phyloP scores from a whole-genome alignment of 1,284 basidiomycete genomes.

The Violaceomyces palustris region DNA sequence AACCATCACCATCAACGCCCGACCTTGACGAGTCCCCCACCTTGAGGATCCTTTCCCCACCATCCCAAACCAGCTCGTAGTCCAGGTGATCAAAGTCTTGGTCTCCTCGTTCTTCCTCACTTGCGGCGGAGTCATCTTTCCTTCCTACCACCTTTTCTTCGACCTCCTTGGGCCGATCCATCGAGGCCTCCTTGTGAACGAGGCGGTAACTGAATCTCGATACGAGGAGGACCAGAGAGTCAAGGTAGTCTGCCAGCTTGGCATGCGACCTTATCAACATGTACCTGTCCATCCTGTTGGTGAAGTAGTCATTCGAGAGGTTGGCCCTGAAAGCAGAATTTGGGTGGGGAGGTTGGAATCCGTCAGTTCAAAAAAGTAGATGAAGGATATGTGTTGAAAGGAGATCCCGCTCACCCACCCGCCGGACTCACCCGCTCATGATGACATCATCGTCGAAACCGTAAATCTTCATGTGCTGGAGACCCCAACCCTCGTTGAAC shows the following conservation, averaged over 20 bases:
- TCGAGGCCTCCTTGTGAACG: conserved; percentile 2
- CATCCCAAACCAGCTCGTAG: conserved; percentile 41
- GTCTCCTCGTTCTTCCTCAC: neutral
- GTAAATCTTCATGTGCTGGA: conserved; percentile 97
- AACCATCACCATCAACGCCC: no score
- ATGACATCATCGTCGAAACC: conserved; percentile 86
- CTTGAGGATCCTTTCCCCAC: conserved; percentile 24
- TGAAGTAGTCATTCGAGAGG: conserved; percentile 87
- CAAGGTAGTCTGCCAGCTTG: conserved; percentile 72
- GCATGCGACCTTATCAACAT: conserved; percentile 67
- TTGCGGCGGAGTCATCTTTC: conserved; percentile 1
- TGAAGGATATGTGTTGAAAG: no score
- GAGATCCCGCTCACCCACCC: no score
- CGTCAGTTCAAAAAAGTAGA: no score
- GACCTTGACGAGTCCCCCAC: no score
- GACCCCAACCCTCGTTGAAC: conserved; percentile 96
- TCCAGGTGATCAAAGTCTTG: no score
- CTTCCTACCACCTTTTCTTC: neutral
- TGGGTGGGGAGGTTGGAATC: conserved; percentile 50
- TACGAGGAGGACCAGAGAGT: conserved; percentile 68
- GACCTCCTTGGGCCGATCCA: neutral
- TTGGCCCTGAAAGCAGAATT: no score
- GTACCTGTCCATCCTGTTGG: conserved; percentile 90
- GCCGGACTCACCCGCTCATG: conserved; percentile 90
- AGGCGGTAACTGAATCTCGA: conserved; percentile 68